Percentiles rank a stretch among this genome's conserved stretches.
Conservation (phyloP, 805 yeast genomes). For the Middelhovenomyces tepae region DNA sequence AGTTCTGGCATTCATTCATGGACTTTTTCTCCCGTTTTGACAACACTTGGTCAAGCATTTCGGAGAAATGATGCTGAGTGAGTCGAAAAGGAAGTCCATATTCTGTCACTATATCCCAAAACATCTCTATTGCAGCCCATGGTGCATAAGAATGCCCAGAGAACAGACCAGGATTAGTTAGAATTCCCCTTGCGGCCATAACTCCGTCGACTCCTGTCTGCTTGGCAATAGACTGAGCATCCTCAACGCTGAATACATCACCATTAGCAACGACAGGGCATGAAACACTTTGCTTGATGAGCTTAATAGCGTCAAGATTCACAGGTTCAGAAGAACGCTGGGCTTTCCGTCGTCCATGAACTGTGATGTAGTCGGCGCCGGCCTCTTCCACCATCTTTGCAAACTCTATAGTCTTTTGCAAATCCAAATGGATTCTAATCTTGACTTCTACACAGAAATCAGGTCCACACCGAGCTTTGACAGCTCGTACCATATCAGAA, state of each 20-base stretch:
- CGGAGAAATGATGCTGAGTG: constrained; percentile 77
- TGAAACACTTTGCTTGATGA: constrained; percentile 43
- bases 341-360: constrained; percentile 82
- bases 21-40: constrained; percentile 42
- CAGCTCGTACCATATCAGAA: constrained; percentile 74
- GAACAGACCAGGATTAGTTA: constrained; percentile 82
- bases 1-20: constrained; percentile 51
- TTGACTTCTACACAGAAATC: constrained; percentile 79
- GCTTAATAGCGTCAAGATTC: constrained; percentile 69
- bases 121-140: constrained; percentile 82
- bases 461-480: constrained; percentile 65
- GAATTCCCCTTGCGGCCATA: constrained; percentile 88
- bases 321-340: constrained; percentile 83
- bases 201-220: constrained; percentile 81
- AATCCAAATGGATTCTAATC: constrained; percentile 76
- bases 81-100: constrained; percentile 82
- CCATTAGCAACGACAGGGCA: constrained; percentile 95
- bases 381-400: constrained; percentile 69
- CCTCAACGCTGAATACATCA: constrained; percentile 69
- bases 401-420: constrained; percentile 61
- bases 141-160: constrained; percentile 68
- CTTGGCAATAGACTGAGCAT: constrained; percentile 52
- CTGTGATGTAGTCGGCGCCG: constrained; percentile 90
- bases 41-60: constrained; percentile 64
- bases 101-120: constrained; percentile 68